Percentiles rank a stretch among this genome's conserved stretches.
Evolutionary conservation across 352 stramenopile genomes (phyloP).

Genomic region (Pythium brassicae): DNA sequence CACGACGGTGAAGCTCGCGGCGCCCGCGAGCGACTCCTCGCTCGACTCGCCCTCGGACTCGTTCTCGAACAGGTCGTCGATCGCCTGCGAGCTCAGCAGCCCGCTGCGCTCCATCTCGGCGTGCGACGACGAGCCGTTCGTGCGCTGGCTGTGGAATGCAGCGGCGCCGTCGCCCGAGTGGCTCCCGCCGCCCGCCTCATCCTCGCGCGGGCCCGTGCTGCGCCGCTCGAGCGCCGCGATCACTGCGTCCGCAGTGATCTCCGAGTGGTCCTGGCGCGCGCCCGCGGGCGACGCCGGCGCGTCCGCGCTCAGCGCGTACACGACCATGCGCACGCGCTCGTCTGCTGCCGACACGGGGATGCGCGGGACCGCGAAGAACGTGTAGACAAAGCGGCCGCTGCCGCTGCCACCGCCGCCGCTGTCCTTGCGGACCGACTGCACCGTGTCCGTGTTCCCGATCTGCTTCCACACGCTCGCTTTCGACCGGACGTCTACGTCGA

Average conservation of each 20-base stretch:
- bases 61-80: slow-evolving; percentile 80
- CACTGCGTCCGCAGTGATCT: slow-evolving; percentile 71
- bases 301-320: slow-evolving; percentile 53
- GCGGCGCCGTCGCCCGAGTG: neutral
- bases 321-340: slow-evolving; percentile 73
- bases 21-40: slow-evolving; percentile 21
- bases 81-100: slow-evolving; percentile 36
- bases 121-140: slow-evolving; percentile 46
- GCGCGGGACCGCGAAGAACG: slow-evolving; percentile 77
- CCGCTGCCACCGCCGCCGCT: slow-evolving; percentile 9
- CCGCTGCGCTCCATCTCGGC: slow-evolving; percentile 27
- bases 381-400: slow-evolving; percentile 62
- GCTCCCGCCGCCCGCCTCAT: slow-evolving; percentile 17
- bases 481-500: slow-evolving; percentile 34
- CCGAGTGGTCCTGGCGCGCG: slow-evolving; percentile 47
- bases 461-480: slow-evolving; percentile 54
- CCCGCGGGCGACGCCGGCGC: slow-evolving; percentile 30
- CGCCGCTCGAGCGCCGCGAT: slow-evolving; percentile 61
- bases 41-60: slow-evolving; percentile 59
- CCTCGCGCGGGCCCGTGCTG: slow-evolving; percentile 38
- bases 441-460: slow-evolving; percentile 80
- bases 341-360: slow-evolving; percentile 52
- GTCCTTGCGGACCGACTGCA: slow-evolving; percentile 58
- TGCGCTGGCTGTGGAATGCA: slow-evolving; percentile 26
- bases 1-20: slow-evolving; percentile 51